phyloP scores from a whole-genome alignment of 164 flowering plant species.

The Umbilicus rupestris region DNA sequence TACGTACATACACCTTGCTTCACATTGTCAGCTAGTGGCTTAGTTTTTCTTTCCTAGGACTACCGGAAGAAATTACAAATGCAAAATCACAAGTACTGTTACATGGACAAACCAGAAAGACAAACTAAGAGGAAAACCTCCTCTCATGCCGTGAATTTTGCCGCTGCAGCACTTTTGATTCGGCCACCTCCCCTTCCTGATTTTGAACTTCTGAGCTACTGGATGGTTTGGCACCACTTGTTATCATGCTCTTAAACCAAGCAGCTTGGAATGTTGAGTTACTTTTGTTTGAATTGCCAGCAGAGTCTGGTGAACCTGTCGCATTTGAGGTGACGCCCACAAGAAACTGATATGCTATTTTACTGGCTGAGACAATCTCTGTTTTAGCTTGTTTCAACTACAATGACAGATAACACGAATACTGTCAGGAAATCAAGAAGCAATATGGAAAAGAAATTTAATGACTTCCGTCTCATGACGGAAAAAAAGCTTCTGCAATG shows the following conservation, averaged over 20 bases:
- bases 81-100: neutral
- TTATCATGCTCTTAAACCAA: slow-evolving; percentile 60
- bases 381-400: slow-evolving; percentile 90
- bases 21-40: no score
- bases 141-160: slow-evolving; percentile 13
- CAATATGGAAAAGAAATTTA: neutral
- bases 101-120: neutral
- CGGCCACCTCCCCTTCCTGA: slow-evolving; percentile 23
- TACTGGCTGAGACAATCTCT: slow-evolving; percentile 82
- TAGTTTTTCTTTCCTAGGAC: no score
- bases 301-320: slow-evolving; percentile 29
- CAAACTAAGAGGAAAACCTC: neutral
- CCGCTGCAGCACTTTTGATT: slow-evolving; percentile 8
- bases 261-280: slow-evolving; percentile 53
- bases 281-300: slow-evolving; percentile 40
- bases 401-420: slow-evolving; percentile 10
- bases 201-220: slow-evolving; percentile 40
- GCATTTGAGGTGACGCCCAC: slow-evolving; percentile 34
- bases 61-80: no score
- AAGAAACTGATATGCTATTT: slow-evolving; percentile 72
- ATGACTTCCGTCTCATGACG: neutral
- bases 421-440: neutral
- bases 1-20: no score
- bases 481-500: no score
- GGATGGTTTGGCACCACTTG: slow-evolving; percentile 47